phyloP scores from a whole-genome alignment of 495 filamentous ascomycete species.

The Aspergillus coremiiformis region DNA sequence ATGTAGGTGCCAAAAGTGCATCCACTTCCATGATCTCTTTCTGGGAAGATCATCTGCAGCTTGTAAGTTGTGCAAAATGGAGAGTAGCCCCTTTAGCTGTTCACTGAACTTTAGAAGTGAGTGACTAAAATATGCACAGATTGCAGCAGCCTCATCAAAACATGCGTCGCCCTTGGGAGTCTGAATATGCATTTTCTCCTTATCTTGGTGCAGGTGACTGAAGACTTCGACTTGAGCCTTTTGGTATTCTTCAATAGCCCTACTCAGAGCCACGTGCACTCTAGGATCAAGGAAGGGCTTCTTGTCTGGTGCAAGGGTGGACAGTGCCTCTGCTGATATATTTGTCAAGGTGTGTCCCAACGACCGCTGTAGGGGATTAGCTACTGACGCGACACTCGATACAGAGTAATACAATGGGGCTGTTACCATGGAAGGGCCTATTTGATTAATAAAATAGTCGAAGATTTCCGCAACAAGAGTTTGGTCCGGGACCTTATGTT shows the following conservation, averaged over 20 bases:
- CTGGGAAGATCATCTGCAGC: slow-evolving; percentile 49
- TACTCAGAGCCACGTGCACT: slow-evolving; percentile 65
- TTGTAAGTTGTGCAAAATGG: slow-evolving; percentile 80
- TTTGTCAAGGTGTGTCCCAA: slow-evolving; percentile 81
- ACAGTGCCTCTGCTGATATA: slow-evolving; percentile 81
- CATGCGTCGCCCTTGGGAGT: slow-evolving; percentile 72
- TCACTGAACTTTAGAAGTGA: slow-evolving; percentile 82
- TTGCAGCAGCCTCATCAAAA: slow-evolving; percentile 90
- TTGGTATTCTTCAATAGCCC: slow-evolving; percentile 72
- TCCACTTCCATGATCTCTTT: slow-evolving; percentile 74
- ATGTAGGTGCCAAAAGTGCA: slow-evolving; percentile 62
- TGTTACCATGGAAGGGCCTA: slow-evolving; percentile 82
- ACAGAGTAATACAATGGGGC: background rate
- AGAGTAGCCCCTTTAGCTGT: slow-evolving; percentile 72
- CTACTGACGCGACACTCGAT: background rate
- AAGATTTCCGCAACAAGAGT: slow-evolving; percentile 66
- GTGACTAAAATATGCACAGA: slow-evolving; percentile 90
- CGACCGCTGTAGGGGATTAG: slow-evolving; percentile 55
- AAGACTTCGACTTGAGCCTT: slow-evolving; percentile 66
- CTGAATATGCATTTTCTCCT: slow-evolving; percentile 56
- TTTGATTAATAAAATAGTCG: slow-evolving; percentile 70
- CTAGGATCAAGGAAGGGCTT: slow-evolving; percentile 65
- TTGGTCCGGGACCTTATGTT: slow-evolving; percentile 10
- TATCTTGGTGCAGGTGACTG: slow-evolving; percentile 64
- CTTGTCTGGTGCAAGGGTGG: slow-evolving; percentile 54